Evolutionary conservation across 768 basidiomycete genomes (phyloP), one percentile per base, ranked within the genome.

Genomic region (Pulveroboletus ravenelii): DNA sequence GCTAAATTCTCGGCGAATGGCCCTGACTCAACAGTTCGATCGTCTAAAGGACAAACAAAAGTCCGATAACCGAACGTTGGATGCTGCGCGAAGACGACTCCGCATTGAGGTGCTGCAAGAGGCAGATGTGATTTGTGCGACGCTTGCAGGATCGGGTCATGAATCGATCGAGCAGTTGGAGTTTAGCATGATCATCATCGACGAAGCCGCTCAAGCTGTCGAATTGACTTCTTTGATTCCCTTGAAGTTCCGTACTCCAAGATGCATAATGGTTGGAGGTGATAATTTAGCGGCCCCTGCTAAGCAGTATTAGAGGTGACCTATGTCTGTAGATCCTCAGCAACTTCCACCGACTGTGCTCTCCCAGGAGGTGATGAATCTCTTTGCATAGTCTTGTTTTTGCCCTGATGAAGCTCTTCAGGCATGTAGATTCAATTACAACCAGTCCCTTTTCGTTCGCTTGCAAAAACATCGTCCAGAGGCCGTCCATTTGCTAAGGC

Each of bases 181-280:
- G 45, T 97, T 97, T 63, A 94, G 96, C 59, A 89, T 95, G 70
- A 80, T 99, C 58, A 84, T 99, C 66, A 95, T 99, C 52, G 96
- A 99, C 62, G 96, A 99, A 68, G 96, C 96, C 1, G 95, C 95
- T 1, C 96, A 99, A 68, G 87, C 94, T 14, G 87, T 97, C 41
- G 96, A 99, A 68, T 76, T 97, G 37, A 93, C 90, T 56, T 91
- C 95, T 8, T 70, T 99, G 53, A 98, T 99, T 51, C 96, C 96
- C 35, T 74, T 99, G 54, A 96, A 89, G 67, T 97, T 92, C 69
- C 79, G 78, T 27, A 88, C 84, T 56, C 77, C 75, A 45, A 80
- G 84, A 29, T 96, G 92, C 62, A 82, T 98, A 50, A 84, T 99
- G 83, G 94, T 99, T 43, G 96, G 96, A 73, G 85, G 85, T 85